Conservation (phyloP, 768 basidiomycete genomes). For the Podaxis mareebaensis region DNA sequence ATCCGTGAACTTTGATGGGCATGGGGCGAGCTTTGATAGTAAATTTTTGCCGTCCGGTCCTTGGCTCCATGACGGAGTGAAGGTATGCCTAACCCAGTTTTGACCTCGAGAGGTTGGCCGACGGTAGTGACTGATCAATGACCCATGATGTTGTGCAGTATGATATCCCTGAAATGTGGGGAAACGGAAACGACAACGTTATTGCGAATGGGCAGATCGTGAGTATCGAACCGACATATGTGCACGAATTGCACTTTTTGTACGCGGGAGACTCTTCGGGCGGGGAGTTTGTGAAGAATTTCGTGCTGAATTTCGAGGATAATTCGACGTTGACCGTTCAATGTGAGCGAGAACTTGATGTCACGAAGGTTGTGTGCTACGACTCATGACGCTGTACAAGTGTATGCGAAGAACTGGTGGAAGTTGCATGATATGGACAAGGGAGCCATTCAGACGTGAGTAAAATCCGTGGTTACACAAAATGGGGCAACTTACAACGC, state of each 20-base stretch:
- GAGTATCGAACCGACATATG: slow-evolving; percentile 31
- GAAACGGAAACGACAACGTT: slow-evolving; percentile 43
- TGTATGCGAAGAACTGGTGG: slow-evolving; percentile 48
- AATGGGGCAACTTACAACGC: neutral
- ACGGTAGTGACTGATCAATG: neutral
- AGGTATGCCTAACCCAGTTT: slow-evolving; percentile 24
- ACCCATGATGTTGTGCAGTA: slow-evolving; percentile 30
- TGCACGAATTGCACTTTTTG: slow-evolving; percentile 49
- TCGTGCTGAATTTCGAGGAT: slow-evolving; percentile 39
- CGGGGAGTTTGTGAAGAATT: slow-evolving; percentile 36
- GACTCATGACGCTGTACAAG: slow-evolving; percentile 24
- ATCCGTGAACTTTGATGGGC: slow-evolving; percentile 40
- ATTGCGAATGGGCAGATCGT: slow-evolving; percentile 43
- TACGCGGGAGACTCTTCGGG: slow-evolving; percentile 43
- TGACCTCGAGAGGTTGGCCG: neutral
- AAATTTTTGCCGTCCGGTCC: slow-evolving; percentile 39
- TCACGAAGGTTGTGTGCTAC: neutral
- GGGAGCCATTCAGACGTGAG: slow-evolving; percentile 46
- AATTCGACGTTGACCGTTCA: slow-evolving; percentile 32
- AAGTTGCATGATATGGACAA: slow-evolving; percentile 39
- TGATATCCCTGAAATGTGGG: slow-evolving; percentile 42
- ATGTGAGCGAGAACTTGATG: slow-evolving; percentile 25
- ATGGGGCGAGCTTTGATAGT: slow-evolving; percentile 40
- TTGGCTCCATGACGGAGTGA: slow-evolving; percentile 40
- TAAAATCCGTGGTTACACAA: neutral